These are phyloP conservation scores for Camellia granthamiana DNA, from an alignment of 148 eudicot species.

Conservation along the genomic window DNA sequence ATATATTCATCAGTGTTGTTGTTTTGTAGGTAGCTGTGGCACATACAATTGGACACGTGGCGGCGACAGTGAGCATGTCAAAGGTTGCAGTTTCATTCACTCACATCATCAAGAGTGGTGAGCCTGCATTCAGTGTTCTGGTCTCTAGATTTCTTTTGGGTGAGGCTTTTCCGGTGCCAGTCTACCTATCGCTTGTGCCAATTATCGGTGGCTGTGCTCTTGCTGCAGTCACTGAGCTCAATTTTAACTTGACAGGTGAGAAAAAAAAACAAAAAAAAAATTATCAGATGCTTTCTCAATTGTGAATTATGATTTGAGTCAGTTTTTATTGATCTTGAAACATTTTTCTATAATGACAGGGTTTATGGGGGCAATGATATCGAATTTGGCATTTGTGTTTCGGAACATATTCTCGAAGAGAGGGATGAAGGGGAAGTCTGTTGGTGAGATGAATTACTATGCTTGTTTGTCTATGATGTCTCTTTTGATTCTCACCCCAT, in stretches of 20 bases:
- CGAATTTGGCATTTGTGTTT: constrained; percentile 49
- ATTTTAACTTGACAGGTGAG: constrained; percentile 46
- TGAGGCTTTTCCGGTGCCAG: constrained; percentile 37
- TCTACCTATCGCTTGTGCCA: constrained; percentile 48
- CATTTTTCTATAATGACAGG: constrained; percentile 22
- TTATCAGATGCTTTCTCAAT: not conserved
- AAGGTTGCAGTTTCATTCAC: constrained; percentile 56
- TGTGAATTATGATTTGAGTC: not conserved
- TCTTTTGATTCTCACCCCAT: constrained; percentile 48
- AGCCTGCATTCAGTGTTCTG: constrained; percentile 44
- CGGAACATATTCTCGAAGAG: constrained; percentile 51
- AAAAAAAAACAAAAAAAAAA: not conserved
- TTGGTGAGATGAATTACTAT: constrained; percentile 49
- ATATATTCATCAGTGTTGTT: not conserved
- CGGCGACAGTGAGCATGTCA: constrained; percentile 62
- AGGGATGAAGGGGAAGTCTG: constrained; percentile 49
- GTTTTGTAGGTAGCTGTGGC: constrained; percentile 50
- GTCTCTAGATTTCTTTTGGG: constrained; percentile 44
- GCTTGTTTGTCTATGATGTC: constrained; percentile 49
- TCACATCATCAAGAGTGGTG: constrained; percentile 50
- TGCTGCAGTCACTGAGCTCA: constrained; percentile 50
- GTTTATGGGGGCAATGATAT: constrained; percentile 54
- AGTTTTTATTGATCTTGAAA: not conserved
- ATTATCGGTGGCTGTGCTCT: constrained; percentile 59
- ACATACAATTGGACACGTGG: constrained; percentile 56